These are phyloP conservation scores for Xylaria acuta DNA, from an alignment of 495 filamentous ascomycete genomes.

Conservation along the genomic window DNA sequence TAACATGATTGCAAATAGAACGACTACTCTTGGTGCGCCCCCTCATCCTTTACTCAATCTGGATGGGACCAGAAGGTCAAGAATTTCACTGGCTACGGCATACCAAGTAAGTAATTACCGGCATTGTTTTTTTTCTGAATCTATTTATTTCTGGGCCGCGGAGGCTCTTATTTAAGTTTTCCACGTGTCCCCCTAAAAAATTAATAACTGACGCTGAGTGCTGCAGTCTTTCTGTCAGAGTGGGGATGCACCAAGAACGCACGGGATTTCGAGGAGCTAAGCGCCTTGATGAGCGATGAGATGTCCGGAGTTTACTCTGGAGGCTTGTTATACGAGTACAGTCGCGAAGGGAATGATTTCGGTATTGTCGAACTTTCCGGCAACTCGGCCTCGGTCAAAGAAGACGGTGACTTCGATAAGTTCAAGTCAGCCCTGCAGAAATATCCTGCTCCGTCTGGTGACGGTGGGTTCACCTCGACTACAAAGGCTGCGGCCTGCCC, in stretches of 20 bases:
- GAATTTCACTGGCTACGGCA: slow-evolving; percentile 86
- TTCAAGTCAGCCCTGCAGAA: slow-evolving; percentile 69
- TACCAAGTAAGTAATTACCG: slow-evolving; percentile 58
- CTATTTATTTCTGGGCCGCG: not conserved
- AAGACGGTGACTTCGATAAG: slow-evolving; percentile 64
- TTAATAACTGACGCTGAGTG: not conserved
- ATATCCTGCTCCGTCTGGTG: slow-evolving; percentile 69
- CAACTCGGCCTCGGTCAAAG: slow-evolving; percentile 51
- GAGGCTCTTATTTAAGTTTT: not conserved
- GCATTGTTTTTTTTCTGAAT: not conserved
- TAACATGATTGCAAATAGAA: slow-evolving; percentile 55
- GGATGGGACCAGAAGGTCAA: slow-evolving; percentile 93
- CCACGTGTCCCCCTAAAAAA: not conserved
- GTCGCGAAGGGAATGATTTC: slow-evolving; percentile 75
- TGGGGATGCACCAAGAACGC: slow-evolving; percentile 85
- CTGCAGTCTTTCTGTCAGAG: slow-evolving; percentile 82
- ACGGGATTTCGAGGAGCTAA: slow-evolving; percentile 82
- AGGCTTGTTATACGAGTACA: slow-evolving; percentile 95
- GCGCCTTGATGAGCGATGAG: slow-evolving; percentile 76
- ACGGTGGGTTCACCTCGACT: slow-evolving; percentile 77
- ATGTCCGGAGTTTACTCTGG: slow-evolving; percentile 96
- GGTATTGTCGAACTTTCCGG: slow-evolving; percentile 77
- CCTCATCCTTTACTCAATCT: slow-evolving; percentile 72
- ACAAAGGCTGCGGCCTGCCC: slow-evolving; percentile 75
- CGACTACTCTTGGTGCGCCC: slow-evolving; percentile 96